Conservation (phyloP, 805 yeast species). For the Saccharomycopsis fodiens region DNA sequence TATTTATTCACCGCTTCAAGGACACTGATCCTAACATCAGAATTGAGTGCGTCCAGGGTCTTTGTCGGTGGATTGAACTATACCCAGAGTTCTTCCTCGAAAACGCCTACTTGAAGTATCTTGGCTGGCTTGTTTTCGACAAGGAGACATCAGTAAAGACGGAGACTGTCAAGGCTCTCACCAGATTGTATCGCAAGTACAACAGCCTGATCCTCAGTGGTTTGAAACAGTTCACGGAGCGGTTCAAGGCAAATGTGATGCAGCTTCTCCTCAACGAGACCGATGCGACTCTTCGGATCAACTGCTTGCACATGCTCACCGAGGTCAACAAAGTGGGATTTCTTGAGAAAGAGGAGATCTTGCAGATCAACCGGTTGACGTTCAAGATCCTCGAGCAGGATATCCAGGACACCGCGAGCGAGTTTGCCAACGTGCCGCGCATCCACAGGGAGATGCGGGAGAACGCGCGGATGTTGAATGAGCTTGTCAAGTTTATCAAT, state of each 20-base stretch:
- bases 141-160: constrained; percentile 49
- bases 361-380: constrained; percentile 36
- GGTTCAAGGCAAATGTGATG: constrained; percentile 57
- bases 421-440: constrained; percentile 16
- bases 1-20: constrained; percentile 70
- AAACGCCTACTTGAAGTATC: constrained; percentile 61
- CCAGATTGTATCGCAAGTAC: constrained; percentile 36
- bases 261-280: constrained; percentile 53
- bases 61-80: constrained; percentile 66
- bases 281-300: constrained; percentile 46
- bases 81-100: constrained; percentile 68
- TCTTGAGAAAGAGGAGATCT: constrained; percentile 50
- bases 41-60: constrained; percentile 52
- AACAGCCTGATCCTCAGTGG: constrained; percentile 44
- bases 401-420: constrained; percentile 28
- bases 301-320: constrained; percentile 43
- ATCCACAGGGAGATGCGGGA: constrained; percentile 21
- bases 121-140: constrained; percentile 85
- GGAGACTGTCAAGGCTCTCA: constrained; percentile 53
- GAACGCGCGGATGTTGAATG: constrained; percentile 30
- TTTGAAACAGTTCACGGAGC: constrained; percentile 69
- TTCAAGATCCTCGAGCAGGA: constrained; percentile 26
- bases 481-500: constrained; percentile 49
- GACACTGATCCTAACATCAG: constrained; percentile 72
- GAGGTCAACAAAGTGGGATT: constrained; percentile 56